Base-by-base conservation (phyloP, 1,139 yeast species). In the Cylindricascospora bacillispora region DNA sequence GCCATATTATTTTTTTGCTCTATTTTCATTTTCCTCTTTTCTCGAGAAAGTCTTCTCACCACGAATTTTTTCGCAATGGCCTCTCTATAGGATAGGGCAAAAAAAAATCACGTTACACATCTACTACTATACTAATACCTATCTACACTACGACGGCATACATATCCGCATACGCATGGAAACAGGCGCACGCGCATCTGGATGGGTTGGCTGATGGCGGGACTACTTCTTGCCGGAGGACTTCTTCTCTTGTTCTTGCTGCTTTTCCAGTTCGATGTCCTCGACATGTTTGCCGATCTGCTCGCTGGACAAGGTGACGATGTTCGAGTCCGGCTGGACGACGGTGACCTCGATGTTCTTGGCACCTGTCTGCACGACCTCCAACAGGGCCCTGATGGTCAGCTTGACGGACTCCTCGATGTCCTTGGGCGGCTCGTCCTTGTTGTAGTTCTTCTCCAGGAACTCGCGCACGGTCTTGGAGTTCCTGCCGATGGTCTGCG, bases 361-460 rank as follows among this genome's bases (percentile, higher is more conserved):
- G 26, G 95, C 93, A 23, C 98, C 98, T 3, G 97, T 86, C 60
- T 92, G 98, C 17, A 89, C 98, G 32, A 89, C 97, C 57, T 89
- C 98, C 46, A 89, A 67, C 47, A 89, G 66, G 15, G 93, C 74
- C 61, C 81, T 82, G 32, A 89, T 74, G 2, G 97, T 74, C 48
- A 89, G 71, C 47, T 74, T 75, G 35, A 86, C 66, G 12, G 95
- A 77, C 27, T 75, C 78, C 29, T 79, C 79, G 44, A 76, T 85
- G 37, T 66, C 63, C 59, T 77, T 56, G 14, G 70, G 83, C 34
- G 77, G 85, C 46, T 68, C 70, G 12, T 41, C 41, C 26, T 41
- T 41, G 31, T 44, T 39, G 59, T 81, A 86, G 49, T 83, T 81
- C 61, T 85, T 86, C 57, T 92, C 99, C 56, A 89, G 68, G 47